Evolutionary conservation across 306 rosid species (phyloP), one percentile per base, ranked within the genome.

Genomic region (Luffa acutangula): DNA sequence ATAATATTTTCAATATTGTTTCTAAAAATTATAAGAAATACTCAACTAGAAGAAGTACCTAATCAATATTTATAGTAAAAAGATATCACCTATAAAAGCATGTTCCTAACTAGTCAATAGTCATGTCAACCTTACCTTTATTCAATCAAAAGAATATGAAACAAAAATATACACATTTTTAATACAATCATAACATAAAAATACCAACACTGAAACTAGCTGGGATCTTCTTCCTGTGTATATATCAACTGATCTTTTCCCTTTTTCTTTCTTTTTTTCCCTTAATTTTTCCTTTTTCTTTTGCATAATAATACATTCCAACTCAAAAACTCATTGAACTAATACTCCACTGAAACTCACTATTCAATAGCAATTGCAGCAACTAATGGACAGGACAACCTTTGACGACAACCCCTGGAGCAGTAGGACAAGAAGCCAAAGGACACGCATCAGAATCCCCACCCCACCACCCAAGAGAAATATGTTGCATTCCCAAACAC

Each of bases 391-490:
- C 76, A 45, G 93, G 89, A 78, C 97, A 90, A 3, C 90, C 91
- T n/a, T 75, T 36, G 12, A 85, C 83, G 54, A 73, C 3, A 34
- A 86, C 79, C 34, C 91, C 90, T 4, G 60, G 82, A 6, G 87
- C 90, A 10, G 94, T 89, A 75, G 98, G 90, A 82, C 93, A 91
- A 46, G 94, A 88, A 81, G 98, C 97, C 81, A 91, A 82, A 0
- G 94, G 80, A 69, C 98, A 93, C 18, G 92, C 89, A 82, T 93
- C 98, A 0, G 98, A 56, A 56, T 83, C 77, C 58, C 85, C 84
- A 9, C 97, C 96, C 97, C 96, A 93, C 97, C 97, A 91, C 10
- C 76, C 77, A n/a, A 93, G 72, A 63, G 76, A 80, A 0, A 93
- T 76, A 25, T 83, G 85, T 52, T 88, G 80, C 93, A 87, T 86